These are phyloP conservation scores for Boletus sp. DNA, from an alignment of 768 basidiomycete genomes.

Conservation along the genomic window DNA sequence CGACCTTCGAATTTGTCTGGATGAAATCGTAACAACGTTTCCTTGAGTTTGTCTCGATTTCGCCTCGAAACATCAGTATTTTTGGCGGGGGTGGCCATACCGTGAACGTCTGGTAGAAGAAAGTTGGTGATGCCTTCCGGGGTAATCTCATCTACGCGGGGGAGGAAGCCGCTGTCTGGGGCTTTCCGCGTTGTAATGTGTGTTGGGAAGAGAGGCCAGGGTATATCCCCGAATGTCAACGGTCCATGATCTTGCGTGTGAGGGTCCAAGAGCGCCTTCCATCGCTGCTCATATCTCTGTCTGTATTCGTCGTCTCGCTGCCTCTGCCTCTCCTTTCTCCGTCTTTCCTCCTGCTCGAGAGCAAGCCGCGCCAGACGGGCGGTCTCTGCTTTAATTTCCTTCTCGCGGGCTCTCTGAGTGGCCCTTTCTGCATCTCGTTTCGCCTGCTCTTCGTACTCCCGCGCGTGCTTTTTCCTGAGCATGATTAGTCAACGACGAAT, in stretches of 20 bases:
- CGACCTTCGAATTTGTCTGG: constrained; percentile 82
- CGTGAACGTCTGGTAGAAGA: constrained; percentile 38
- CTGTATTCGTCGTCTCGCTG: constrained; percentile 44
- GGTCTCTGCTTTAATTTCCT: constrained; percentile 52
- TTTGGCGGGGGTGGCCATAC: neutral
- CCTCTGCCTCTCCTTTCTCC: constrained; percentile 46
- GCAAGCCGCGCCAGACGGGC: constrained; percentile 46
- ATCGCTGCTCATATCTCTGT: constrained; percentile 52
- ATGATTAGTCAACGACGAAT: constrained; percentile 1
- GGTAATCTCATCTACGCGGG: constrained; percentile 50
- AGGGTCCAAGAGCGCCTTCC: constrained; percentile 48
- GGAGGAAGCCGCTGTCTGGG: constrained; percentile 13
- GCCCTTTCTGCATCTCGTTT: constrained; percentile 51
- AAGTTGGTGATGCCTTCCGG: constrained; percentile 55
- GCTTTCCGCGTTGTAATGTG: constrained; percentile 18
- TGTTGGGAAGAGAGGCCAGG: constrained; percentile 60
- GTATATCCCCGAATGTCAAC: constrained; percentile 58
- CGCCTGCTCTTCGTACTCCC: constrained; percentile 60
- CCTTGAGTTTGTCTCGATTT: constrained; percentile 60
- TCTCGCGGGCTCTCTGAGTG: constrained; percentile 52
- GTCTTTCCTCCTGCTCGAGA: constrained; percentile 49
- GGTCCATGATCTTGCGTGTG: constrained; percentile 19
- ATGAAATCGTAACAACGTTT: constrained; percentile 70
- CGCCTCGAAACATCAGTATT: constrained; percentile 37
- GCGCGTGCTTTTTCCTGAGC: constrained; percentile 61